Evolutionary conservation across 495 filamentous ascomycete genomes (phyloP).

Genomic region (Daldinia grandis): DNA sequence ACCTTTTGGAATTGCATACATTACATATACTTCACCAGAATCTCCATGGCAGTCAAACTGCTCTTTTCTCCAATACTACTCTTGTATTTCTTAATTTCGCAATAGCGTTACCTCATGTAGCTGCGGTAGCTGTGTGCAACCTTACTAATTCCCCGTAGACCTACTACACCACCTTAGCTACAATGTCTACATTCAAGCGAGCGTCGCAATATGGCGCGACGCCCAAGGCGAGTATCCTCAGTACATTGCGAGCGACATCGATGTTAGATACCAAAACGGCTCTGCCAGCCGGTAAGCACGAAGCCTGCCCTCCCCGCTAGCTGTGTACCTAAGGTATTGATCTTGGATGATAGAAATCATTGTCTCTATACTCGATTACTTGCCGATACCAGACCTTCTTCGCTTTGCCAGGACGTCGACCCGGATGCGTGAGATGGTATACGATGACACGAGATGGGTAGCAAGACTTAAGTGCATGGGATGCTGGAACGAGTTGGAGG

Average conservation of each 20-base stretch:
- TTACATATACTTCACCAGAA: neutral
- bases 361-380: constrained; percentile 85
- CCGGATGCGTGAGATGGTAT: constrained; percentile 96
- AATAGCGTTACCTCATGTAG: constrained; percentile 11
- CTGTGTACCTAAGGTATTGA: constrained; percentile 21
- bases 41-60: neutral
- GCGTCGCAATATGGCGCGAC: constrained; percentile 57
- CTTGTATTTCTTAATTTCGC: constrained; percentile 1
- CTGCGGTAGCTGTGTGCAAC: constrained; percentile 9
- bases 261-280: constrained; percentile 77
- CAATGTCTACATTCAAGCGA: constrained; percentile 73
- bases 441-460: constrained; percentile 97
- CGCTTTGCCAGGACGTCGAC: constrained; percentile 87
- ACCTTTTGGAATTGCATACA: neutral
- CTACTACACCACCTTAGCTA: constrained; percentile 10
- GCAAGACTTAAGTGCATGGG: constrained; percentile 82
- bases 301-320: neutral
- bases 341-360: constrained; percentile 74
- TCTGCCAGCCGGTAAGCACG: constrained; percentile 76
- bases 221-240: constrained; percentile 66
- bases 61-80: neutral
- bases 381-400: constrained; percentile 83
- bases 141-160: constrained; percentile 11
- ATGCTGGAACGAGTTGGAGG: constrained; percentile 91
- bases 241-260: constrained; percentile 76